Base-by-base conservation (phyloP, 176 grass and related monocot genomes). In the Paspalum notatum region DNA sequence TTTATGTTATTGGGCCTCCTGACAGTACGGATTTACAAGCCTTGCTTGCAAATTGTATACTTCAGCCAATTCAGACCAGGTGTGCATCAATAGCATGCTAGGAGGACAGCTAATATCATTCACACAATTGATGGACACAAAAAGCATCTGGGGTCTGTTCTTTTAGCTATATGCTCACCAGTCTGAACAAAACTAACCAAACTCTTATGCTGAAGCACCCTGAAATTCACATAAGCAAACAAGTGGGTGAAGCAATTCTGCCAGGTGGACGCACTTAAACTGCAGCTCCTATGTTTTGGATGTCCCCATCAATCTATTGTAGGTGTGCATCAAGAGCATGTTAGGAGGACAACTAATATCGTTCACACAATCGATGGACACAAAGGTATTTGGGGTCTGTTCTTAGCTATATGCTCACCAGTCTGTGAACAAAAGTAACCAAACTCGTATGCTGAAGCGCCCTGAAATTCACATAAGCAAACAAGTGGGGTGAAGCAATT, bases 1-100 rank as follows among this genome's bases (percentile, higher is more conserved):
- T 83, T 75, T 47, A 65, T 55, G 81, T 9, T 58, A 25, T 55
- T 46, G 66, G 47, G 58, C 16, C 18, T 85, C 40, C 14, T 47
- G 57, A 46, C 43, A 39, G 15, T 78, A 64, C 37, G 46, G 13
- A 85, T 62, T 62, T 41, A 20, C 12, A 40, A 37, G 42, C 22
- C 25, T 14, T 44, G 20, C 68, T 79, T 53, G 15, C 21, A 42
- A 18, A 76, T 9, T 11, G 49, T 37, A 21, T 67, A 46, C 38
- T 13, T n/a, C 51, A 62, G 55, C 67, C 12, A 79, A 14, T 7
- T 71, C 22, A 18, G 38, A 56, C 4, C 22, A 73, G 24, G 12
- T 27, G 9, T 9, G 40, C 9, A 13, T 10, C 6, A 9, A 53
- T 47, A 4, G 4, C 7, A 41, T 22, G 39, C 37, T 2, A 12